Evolutionary conservation across 108 stramenopile genomes (phyloP), one percentile per base, ranked within the genome.

Genomic region (Chaetoceros tenuissimus): DNA sequence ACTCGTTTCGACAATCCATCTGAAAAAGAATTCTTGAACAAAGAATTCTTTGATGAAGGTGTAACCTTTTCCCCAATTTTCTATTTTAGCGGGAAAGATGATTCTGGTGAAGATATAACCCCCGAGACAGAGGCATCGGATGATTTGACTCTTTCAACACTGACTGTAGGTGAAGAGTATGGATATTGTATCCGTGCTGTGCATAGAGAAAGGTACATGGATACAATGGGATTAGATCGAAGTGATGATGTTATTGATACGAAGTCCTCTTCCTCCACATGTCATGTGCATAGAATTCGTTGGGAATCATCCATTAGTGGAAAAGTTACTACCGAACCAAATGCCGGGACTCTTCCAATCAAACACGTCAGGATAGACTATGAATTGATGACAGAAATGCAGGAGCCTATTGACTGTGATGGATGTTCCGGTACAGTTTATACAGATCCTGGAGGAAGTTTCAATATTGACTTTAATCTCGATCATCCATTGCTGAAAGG

Each of bases 241-340:
- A n/a, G n/a, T n/a, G n/a, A n/a, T n/a, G n/a, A n/a, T n/a, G n/a
- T n/a, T n/a, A n/a, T n/a, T n/a, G n/a, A n/a, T n/a, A n/a, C n/a
- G n/a, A n/a, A n/a, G n/a, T 24, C 20, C 53, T 28, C 27, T 24
- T 8, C 3, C 5, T n/a, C 22, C 10, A 53, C 22, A 5, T 24
- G 23, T 18, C n/a, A 24, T 8, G 3, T 8, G 5, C 53, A 53
- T 26, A 7, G 8, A 3, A 28, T 53, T 8, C 24, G 20, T 18
- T 53, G 53, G 53, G 27, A 53, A 26, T 25, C 53, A 25, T 53
- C 53, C 24, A 53, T 53, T 24, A 18, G 18, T 7, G 53, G 53
- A 8, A 20, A 53, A 28, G 53, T 53, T 18, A 53, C 53, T 3
- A 24, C 24, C n/a, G 53, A 24, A 5, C 23, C 20, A 26, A 3